These are phyloP conservation scores for Mortierella antarctica DNA, from an alignment of 192 early-diverging fungal genomes.

Conservation along the genomic window DNA sequence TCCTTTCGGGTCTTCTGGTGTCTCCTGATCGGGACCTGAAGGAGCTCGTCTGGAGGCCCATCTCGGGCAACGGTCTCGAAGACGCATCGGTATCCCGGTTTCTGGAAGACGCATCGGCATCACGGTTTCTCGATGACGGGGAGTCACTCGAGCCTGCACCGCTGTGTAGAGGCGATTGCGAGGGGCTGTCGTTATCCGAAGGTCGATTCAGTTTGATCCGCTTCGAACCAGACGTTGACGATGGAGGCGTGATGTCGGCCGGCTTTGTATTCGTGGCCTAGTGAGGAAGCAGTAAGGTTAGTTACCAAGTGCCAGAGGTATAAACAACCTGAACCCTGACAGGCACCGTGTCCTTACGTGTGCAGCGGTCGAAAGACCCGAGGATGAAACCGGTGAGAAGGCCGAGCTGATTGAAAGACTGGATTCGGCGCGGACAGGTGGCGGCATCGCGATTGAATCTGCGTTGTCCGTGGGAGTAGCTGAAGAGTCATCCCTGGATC, in stretches of 20 bases:
- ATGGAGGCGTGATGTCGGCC: background rate
- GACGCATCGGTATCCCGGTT: conserved; percentile 5
- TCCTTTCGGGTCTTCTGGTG: background rate
- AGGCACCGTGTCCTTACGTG: background rate
- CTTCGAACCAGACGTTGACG: conserved; percentile 16
- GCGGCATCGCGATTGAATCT: conserved; percentile 29
- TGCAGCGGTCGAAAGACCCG: background rate
- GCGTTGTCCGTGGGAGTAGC: conserved; percentile 1
- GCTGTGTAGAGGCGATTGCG: conserved; percentile 5
- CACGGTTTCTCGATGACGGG: conserved; percentile 6
- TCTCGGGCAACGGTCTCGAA: background rate
- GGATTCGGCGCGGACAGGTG: conserved; percentile 2
- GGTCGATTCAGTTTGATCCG: conserved; percentile 42
- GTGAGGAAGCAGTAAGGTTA: background rate
- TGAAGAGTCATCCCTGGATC: conserved; percentile 2
- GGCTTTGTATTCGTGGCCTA: background rate
- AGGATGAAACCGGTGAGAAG: background rate
- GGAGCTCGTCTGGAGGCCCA: conserved; percentile 16
- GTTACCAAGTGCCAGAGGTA: background rate
- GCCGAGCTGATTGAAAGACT: background rate
- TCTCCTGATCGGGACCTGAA: conserved; percentile 13
- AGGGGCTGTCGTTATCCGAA: conserved; percentile 15
- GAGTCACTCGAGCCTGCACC: background rate
- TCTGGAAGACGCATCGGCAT: conserved; percentile 9
- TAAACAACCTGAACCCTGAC: background rate